These are phyloP conservation scores for Porodaedalea pini DNA, from an alignment of 1,284 basidiomycete species.

Conservation along the genomic window DNA sequence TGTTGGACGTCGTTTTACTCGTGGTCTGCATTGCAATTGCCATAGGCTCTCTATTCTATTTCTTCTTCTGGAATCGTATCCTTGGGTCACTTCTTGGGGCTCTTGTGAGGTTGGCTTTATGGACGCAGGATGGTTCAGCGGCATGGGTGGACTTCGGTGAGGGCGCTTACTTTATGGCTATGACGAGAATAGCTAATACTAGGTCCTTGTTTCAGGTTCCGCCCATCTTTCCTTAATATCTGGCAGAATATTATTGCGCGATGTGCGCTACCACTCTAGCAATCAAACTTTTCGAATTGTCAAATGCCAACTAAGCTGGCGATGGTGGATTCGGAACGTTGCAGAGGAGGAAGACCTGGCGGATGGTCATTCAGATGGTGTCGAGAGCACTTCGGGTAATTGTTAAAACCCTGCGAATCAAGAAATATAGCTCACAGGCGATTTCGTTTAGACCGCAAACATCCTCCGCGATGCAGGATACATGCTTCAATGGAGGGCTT, in stretches of 20 bases:
- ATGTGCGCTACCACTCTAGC: constrained; percentile 83
- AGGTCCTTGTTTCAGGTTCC: constrained; percentile 51
- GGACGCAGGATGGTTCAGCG: constrained; percentile 67
- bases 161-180: constrained; percentile 23
- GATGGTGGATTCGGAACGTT: constrained; percentile 84
- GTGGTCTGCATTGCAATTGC: constrained; percentile 71
- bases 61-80: constrained; percentile 89
- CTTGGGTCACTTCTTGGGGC: constrained; percentile 64
- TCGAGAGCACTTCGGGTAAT: constrained; percentile 20
- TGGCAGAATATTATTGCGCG: constrained; percentile 82
- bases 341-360: constrained; percentile 63
- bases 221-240: constrained; percentile 86
- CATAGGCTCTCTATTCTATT: constrained; percentile 68
- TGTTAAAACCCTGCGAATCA: not conserved
- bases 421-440: not conserved
- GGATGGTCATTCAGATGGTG: not conserved
- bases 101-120: constrained; percentile 59
- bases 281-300: constrained; percentile 83
- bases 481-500: constrained; percentile 77
- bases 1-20: constrained; percentile 62
- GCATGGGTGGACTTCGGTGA: constrained; percentile 76
- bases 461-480: constrained; percentile 55
- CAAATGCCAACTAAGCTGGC: constrained; percentile 83
- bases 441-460: not conserved
- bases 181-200: not conserved